These are phyloP conservation scores for Cyclocybe cylindracea DNA, from an alignment of 768 basidiomycete genomes.

Conservation along the genomic window DNA sequence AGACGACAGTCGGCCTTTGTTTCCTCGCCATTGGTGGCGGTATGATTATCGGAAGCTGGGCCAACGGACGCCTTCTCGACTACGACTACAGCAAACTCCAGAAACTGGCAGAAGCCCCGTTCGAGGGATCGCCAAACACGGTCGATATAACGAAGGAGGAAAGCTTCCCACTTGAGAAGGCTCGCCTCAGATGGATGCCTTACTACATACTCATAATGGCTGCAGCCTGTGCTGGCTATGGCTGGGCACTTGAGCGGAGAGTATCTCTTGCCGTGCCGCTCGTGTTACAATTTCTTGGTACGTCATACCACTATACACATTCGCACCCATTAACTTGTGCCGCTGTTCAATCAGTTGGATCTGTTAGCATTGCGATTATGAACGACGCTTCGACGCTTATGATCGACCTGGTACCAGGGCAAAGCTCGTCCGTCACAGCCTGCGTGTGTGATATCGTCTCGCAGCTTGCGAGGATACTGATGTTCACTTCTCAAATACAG, in stretches of 20 bases:
- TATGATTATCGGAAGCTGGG: conserved; percentile 57
- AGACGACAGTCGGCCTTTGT: conserved; percentile 73
- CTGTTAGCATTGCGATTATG: conserved; percentile 45
- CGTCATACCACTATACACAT: conserved; percentile 4
- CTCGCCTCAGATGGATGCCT: conserved; percentile 51
- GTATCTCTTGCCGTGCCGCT: conserved; percentile 55
- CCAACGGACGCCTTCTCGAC: conserved; percentile 66
- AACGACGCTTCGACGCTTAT: conserved; percentile 62
- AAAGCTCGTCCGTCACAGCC: conserved; percentile 69
- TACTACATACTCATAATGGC: conserved; percentile 38
- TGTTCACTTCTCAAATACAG: conserved; percentile 31
- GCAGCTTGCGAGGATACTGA: background rate
- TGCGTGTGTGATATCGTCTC: conserved; percentile 48
- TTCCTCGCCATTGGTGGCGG: conserved; percentile 79
- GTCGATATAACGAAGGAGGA: conserved; percentile 21
- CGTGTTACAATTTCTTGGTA: conserved; percentile 44
- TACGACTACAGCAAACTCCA: conserved; percentile 54
- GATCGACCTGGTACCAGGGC: conserved; percentile 62
- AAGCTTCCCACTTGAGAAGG: conserved; percentile 62
- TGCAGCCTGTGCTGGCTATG: conserved; percentile 51
- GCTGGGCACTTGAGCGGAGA: conserved; percentile 56
- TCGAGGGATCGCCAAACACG: background rate
- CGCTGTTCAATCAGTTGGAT: conserved; percentile 45
- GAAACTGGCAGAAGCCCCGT: conserved; percentile 24
- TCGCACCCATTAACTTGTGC: background rate